Conservation (phyloP, 2,329 filamentous ascomycete genomes). For the Rhexocercosporidium sp. region DNA sequence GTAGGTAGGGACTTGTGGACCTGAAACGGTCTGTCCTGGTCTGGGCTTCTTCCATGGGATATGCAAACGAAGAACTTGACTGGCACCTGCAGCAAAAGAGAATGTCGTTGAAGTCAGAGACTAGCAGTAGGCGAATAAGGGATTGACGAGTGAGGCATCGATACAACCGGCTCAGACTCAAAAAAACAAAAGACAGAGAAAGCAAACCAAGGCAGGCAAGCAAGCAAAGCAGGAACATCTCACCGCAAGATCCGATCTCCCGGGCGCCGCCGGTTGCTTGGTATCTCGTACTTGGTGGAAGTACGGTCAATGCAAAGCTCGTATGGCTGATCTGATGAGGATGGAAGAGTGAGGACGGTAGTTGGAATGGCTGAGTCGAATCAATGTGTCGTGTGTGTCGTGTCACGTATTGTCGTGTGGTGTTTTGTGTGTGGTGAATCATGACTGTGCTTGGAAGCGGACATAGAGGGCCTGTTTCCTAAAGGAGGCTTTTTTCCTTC, state of each 20-base stretch:
- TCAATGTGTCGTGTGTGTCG: neutral
- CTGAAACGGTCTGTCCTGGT: no score
- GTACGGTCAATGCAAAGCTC: neutral
- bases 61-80: no score
- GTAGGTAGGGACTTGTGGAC: no score
- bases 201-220: neutral
- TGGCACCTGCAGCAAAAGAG: no score
- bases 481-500: neutral
- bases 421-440: neutral
- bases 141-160: no score
- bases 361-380: no score
- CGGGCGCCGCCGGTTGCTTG: constrained; percentile 3
- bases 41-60: no score
- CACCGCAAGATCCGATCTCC: constrained; percentile 20
- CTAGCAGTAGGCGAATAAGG: no score
- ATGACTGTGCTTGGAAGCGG: neutral
- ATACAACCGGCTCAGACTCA: no score
- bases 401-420: neutral
- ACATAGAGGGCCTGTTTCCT: neutral
- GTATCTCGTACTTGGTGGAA: neutral
- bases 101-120: no score
- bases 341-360: no score
- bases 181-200: neutral
- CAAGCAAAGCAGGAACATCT: neutral
- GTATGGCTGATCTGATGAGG: neutral